Evolutionary conservation across 75 land plant genomes (phyloP).

Genomic region (Selaginella tamariscina): DNA sequence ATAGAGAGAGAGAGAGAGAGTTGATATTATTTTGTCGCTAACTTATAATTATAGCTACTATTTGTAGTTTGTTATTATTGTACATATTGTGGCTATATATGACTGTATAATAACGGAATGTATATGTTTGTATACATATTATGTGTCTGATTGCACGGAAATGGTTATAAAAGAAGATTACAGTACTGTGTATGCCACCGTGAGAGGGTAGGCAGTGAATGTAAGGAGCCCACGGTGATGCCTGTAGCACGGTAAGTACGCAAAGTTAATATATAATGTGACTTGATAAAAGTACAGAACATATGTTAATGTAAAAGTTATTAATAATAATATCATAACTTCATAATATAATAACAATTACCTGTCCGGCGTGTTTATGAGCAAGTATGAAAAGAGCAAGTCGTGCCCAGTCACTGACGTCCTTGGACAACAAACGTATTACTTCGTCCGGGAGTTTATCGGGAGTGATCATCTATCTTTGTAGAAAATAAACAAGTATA

Average conservation of each 20-base stretch:
- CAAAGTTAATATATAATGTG: neutral
- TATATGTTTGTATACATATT: neutral
- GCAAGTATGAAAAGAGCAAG: conserved; percentile 62
- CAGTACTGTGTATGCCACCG: conserved; percentile 61
- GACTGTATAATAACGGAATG: neutral
- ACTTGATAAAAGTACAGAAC: neutral
- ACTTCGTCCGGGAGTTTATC: conserved; percentile 42
- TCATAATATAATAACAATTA: no score
- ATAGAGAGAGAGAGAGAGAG: neutral
- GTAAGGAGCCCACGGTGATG: conserved; percentile 80
- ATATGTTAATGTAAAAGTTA: neutral
- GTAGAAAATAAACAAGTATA: neutral
- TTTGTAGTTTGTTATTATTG: no score
- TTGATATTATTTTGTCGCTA: neutral
- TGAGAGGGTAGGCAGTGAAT: conserved; percentile 44
- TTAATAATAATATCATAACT: neutral
- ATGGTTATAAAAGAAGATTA: conserved; percentile 16
- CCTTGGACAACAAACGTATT: conserved; percentile 25
- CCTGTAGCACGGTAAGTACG: no score
- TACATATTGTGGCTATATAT: neutral
- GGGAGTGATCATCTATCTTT: conserved; percentile 47
- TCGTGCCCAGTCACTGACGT: conserved; percentile 39
- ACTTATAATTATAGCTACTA: neutral
- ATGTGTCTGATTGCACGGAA: neutral
- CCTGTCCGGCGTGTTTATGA: conserved; percentile 59